Evolutionary conservation across 1,284 basidiomycete genomes (phyloP), one percentile per base, ranked within the genome.

Genomic region (Irpex sp.): DNA sequence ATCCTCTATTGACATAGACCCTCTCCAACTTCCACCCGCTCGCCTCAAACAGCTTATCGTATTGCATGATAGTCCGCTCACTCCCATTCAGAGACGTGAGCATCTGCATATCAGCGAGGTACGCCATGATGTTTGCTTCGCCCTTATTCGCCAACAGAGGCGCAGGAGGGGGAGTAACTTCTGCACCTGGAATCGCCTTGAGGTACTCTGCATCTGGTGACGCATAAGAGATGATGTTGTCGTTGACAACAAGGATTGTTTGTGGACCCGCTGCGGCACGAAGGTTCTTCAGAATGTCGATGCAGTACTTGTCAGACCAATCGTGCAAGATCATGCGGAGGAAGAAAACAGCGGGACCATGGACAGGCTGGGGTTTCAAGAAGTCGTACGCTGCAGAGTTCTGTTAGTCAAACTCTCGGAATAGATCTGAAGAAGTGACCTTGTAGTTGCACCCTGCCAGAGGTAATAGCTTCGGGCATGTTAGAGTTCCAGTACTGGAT

Each of bases 261-360:
- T 52, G 57, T 6, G 65, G 55, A 9, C 19, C 36, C 8, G 70
- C 69, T 2, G 67, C 68, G 0, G 56, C 64, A 1, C 71, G 61
- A 10, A 73, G 64, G 1, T 66, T 60, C 8, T 47, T 28, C n/a
- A 74, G 68, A 55, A 74, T 72, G 48, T 65, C 36, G 16, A 61
- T 18, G 23, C 64, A 63, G 35, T 64, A 53, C 0, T 47, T 18
- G 59, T 72, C 67, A 14, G 64, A 51, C 71, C 71, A 73, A 59
- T 74, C 68, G 65, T 74, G 72, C 9, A 71, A 51, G 58, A 74
- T 64, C 10, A 45, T 61, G 5, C 69, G 65, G 1, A 74, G 54
- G 18, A 72, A 28, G 61, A 69, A 73, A 9, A 74, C 65, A 5
- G 59, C 60, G 0, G 70, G 52, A 8, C 66, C 55, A 37, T 65